phyloP scores from a whole-genome alignment of 2,329 filamentous ascomycete genomes.

The Fusarium tricinctum region DNA sequence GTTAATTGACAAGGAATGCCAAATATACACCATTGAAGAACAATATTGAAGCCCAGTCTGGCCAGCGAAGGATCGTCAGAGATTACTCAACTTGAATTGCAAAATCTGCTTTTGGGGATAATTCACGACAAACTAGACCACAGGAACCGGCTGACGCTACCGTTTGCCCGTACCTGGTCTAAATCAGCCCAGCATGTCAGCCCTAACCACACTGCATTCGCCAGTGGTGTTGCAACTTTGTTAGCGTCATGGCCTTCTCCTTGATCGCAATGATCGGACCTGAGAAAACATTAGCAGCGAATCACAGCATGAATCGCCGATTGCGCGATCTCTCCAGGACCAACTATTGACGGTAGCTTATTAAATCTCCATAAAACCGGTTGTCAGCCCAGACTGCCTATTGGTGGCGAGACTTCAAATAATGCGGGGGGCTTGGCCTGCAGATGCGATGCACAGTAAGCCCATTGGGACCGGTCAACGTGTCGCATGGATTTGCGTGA shows the following conservation, averaged over 20 bases:
- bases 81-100: background rate
- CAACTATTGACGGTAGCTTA: background rate
- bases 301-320: background rate
- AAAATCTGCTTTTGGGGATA: background rate
- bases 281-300: background rate
- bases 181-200: background rate
- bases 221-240: background rate
- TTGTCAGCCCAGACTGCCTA: background rate
- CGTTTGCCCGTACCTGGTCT: background rate
- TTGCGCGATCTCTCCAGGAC: background rate
- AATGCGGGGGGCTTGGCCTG: constrained; percentile 10
- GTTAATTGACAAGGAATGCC: no score
- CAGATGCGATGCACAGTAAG: constrained; percentile 20
- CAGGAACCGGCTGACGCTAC: background rate
- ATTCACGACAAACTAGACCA: background rate
- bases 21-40: no score
- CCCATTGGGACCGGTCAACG: constrained; percentile 23
- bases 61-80: no score
- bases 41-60: no score
- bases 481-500: background rate
- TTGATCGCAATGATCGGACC: background rate
- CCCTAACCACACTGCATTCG: background rate
- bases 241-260: constrained; percentile 8
- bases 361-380: background rate
- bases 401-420: constrained; percentile 1